Conservation (phyloP, 768 basidiomycete genomes). For the Hysterangium stoloniferum region DNA sequence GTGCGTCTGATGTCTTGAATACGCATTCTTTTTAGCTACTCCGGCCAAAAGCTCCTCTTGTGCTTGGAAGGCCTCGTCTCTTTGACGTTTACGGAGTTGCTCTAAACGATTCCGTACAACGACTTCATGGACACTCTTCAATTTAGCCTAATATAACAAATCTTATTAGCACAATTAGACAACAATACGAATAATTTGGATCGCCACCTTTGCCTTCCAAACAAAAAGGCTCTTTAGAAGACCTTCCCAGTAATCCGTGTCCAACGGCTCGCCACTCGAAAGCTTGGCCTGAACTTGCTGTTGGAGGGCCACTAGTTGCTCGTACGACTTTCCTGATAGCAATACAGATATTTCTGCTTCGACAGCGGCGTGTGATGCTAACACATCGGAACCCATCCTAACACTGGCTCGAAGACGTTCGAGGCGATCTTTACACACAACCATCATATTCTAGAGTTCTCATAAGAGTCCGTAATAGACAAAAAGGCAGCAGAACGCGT, state of each 20-base stretch:
- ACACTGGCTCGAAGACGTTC: slow-evolving; percentile 62
- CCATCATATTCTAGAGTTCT: slow-evolving; percentile 80
- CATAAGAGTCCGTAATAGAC: slow-evolving; percentile 9
- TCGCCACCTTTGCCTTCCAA: slow-evolving; percentile 87
- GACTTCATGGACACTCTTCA: slow-evolving; percentile 89
- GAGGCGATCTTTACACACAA: slow-evolving; percentile 86
- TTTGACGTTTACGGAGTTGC: slow-evolving; percentile 89
- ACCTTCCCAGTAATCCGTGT: slow-evolving; percentile 97
- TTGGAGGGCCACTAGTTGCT: slow-evolving; percentile 78
- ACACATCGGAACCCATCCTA: slow-evolving; percentile 41
- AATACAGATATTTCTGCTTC: slow-evolving; percentile 78
- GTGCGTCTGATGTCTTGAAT: slow-evolving; percentile 23
- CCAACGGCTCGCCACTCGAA: slow-evolving; percentile 86
- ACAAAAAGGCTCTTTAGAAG: slow-evolving; percentile 87
- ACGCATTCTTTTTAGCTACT: slow-evolving; percentile 46
- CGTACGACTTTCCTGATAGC: slow-evolving; percentile 78
- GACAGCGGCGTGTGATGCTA: slow-evolving; percentile 66
- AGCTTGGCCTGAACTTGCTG: slow-evolving; percentile 83
- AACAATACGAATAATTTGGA: background rate
- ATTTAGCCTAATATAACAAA: slow-evolving; percentile 58
- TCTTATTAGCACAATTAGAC: background rate
- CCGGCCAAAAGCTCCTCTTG: slow-evolving; percentile 86
- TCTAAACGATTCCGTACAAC: slow-evolving; percentile 95
- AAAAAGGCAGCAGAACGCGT: slow-evolving; percentile 16
- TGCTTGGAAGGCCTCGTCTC: slow-evolving; percentile 91